phyloP scores from a whole-genome alignment of 2,329 filamentous ascomycete genomes.

The Stagonosporopsis vannaccii region DNA sequence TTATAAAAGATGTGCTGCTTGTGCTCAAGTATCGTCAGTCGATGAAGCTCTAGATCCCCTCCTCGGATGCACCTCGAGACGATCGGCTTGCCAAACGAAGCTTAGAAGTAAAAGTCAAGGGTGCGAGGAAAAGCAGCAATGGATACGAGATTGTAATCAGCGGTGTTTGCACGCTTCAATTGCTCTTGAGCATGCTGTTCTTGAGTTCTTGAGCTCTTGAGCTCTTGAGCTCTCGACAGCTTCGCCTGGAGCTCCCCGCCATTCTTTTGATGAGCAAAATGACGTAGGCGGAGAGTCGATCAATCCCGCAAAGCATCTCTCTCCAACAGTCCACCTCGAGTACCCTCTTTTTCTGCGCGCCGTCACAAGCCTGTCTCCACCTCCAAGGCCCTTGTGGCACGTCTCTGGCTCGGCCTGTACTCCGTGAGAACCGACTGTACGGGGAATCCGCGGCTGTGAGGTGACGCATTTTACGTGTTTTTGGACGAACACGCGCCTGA shows the following conservation, averaged over 20 bases:
- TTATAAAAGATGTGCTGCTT: constrained; percentile 18
- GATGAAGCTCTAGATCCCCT: constrained; percentile 16
- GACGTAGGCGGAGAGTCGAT: constrained; percentile 32
- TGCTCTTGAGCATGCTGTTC: constrained; percentile 14
- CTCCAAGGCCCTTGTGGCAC: constrained; percentile 26
- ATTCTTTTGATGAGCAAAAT: constrained; percentile 27
- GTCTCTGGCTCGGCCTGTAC: constrained; percentile 3
- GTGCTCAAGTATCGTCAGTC: constrained; percentile 24
- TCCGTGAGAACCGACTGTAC: constrained; percentile 8
- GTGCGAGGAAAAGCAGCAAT: background rate
- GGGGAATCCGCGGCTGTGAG: constrained; percentile 3
- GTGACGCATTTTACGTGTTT: constrained; percentile 1
- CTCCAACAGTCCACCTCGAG: constrained; percentile 9
- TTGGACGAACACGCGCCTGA: background rate
- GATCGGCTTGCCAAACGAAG: constrained; percentile 21
- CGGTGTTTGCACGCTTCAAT: constrained; percentile 16
- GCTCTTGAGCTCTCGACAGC: constrained; percentile 17
- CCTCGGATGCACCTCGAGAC: constrained; percentile 10
- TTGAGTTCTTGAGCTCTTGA: constrained; percentile 17
- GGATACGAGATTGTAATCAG: background rate
- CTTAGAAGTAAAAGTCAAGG: constrained; percentile 5
- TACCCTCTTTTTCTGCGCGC: constrained; percentile 33
- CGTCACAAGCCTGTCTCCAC: constrained; percentile 28
- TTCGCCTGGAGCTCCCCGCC: constrained; percentile 28
- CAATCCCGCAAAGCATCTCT: constrained; percentile 17